Percentiles rank a stretch among this genome's conserved stretches.
Evolutionary conservation across 495 filamentous ascomycete genomes (phyloP).

Genomic region (Penicillium verhagenii): DNA sequence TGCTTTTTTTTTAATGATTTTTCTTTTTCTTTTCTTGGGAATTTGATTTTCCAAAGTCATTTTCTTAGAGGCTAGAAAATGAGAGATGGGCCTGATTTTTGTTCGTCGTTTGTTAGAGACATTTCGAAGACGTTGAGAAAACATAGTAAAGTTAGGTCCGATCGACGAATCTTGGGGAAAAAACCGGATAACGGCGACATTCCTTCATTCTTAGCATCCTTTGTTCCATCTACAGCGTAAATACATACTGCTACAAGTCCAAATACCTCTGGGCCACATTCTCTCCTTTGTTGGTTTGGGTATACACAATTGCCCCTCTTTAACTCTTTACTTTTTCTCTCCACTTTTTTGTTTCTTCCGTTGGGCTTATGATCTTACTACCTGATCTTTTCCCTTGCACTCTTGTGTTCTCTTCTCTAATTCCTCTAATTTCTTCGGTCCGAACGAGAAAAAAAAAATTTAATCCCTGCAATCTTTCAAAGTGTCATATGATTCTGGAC

Average conservation of each 20-base stretch:
- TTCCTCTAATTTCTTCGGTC: neutral
- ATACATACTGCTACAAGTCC: neutral
- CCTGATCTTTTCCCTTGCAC: neutral
- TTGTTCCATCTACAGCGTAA: neutral
- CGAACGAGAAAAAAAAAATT: neutral
- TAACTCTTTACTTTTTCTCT: slow-evolving; percentile 8
- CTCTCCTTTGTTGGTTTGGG: neutral
- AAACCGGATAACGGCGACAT: neutral
- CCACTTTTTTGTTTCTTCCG: slow-evolving; percentile 4
- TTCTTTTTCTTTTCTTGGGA: neutral
- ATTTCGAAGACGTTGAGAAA: no score
- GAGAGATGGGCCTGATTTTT: neutral
- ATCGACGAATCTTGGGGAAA: neutral
- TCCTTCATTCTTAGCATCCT: neutral
- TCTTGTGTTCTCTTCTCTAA: neutral
- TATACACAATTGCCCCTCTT: neutral
- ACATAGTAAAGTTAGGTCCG: no score
- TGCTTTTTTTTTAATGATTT: neutral
- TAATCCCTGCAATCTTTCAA: slow-evolving; percentile 2
- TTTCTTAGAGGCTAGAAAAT: neutral
- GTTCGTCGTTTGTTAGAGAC: no score
- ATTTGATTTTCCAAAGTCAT: no score
- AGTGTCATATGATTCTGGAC: slow-evolving; percentile 4
- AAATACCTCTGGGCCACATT: slow-evolving; percentile 7
- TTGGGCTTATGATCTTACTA: slow-evolving; percentile 1